phyloP scores from a whole-genome alignment of 148 eudicot species.

The Rhododendron molle region DNA sequence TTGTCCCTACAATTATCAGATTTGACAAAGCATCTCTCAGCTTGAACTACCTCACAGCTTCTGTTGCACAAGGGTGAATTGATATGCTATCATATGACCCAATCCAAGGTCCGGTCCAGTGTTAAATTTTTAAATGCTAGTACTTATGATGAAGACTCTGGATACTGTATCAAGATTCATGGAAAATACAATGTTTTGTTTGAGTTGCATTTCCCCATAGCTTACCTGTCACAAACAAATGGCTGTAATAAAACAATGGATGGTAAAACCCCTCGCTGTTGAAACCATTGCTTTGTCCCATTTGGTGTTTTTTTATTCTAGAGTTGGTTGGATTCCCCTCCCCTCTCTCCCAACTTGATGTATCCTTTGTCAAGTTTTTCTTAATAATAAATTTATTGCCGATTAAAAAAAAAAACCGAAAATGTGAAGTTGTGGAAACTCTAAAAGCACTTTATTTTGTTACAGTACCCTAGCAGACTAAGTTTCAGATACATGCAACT shows the following conservation, averaged over 20 bases:
- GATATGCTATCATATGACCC: neutral
- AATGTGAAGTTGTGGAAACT: neutral
- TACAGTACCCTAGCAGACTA: neutral
- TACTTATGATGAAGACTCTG: neutral
- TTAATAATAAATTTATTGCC: no score
- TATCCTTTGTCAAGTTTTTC: no score
- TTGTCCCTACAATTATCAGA: neutral
- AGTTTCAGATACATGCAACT: neutral
- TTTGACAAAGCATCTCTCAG: neutral
- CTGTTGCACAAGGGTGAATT: neutral
- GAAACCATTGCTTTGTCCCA: neutral
- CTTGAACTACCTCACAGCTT: neutral
- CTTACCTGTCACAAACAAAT: neutral
- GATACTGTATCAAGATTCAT: neutral
- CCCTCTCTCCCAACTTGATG: no score
- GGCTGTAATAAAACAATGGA: neutral
- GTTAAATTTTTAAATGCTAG: neutral
- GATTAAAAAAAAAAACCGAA: neutral
- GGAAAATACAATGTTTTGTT: neutral
- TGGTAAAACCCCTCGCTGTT: neutral
- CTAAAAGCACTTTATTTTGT: neutral
- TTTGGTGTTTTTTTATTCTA: no score
- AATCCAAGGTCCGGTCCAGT: neutral
- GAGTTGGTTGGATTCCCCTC: no score
- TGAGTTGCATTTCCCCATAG: neutral